Percentiles rank a stretch among this genome's conserved stretches.
Conservation (phyloP, 2,329 filamentous ascomycete species). For the Microsporum canis region DNA sequence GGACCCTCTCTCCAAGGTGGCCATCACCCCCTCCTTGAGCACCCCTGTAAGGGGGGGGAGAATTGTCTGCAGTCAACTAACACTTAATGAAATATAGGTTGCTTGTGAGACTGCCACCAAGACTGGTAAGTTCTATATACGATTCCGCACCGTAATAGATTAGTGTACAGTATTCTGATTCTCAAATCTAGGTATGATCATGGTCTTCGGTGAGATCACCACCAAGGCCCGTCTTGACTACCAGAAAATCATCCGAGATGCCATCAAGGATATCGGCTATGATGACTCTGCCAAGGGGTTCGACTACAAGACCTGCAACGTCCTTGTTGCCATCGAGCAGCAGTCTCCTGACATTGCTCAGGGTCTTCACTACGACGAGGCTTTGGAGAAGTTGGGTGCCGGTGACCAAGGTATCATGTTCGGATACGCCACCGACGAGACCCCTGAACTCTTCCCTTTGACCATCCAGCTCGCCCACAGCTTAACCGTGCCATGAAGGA, state of each 20-base stretch:
- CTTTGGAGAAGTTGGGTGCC: slow-evolving; percentile 91
- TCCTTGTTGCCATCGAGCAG: slow-evolving; percentile 97
- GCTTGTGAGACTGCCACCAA: slow-evolving; percentile 99
- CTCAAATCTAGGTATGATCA: slow-evolving; percentile 57
- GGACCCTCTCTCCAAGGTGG: slow-evolving; percentile 87
- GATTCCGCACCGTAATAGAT: neutral
- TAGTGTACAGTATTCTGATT: neutral
- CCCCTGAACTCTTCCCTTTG: slow-evolving; percentile 88
- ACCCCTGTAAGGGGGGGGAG: neutral
- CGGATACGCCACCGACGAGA: slow-evolving; percentile 98
- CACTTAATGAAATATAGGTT: slow-evolving; percentile 37
- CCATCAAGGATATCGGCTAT: slow-evolving; percentile 98
- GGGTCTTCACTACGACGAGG: slow-evolving; percentile 96
- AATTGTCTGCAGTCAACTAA: neutral
- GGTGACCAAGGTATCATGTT: slow-evolving; percentile 99
- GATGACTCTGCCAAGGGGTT: slow-evolving; percentile 96
- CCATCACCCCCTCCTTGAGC: neutral
- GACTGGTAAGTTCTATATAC: slow-evolving; percentile 54
- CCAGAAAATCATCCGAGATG: slow-evolving; percentile 88
- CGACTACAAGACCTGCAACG: slow-evolving; percentile 99
- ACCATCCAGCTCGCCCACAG: slow-evolving; percentile 89
- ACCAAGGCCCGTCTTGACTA: slow-evolving; percentile 94
- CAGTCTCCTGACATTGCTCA: slow-evolving; percentile 98
- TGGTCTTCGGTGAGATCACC: slow-evolving; percentile 98
- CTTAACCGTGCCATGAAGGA: slow-evolving; percentile 90